Conservation (phyloP, 2,329 filamentous ascomycete genomes). For the Cercospora citrullina region DNA sequence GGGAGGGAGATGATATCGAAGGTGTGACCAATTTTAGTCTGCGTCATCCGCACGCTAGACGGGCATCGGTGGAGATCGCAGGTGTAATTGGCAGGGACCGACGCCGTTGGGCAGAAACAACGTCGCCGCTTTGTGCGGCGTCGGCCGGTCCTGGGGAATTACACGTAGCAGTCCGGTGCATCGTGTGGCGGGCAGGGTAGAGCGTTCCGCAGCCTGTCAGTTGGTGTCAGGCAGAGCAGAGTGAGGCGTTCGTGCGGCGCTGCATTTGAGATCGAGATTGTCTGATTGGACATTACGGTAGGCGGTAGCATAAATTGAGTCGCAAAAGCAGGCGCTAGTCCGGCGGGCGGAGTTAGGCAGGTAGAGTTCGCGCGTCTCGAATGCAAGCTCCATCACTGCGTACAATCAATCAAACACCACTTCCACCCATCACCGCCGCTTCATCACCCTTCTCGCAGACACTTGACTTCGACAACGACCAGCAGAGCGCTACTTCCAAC, state of each 20-base stretch:
- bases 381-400: slow-evolving; percentile 12
- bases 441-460: neutral
- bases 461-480: neutral
- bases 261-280: neutral
- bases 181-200: neutral
- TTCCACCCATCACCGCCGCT: neutral
- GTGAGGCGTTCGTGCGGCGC: neutral
- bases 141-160: neutral
- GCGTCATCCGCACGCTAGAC: slow-evolving; percentile 15
- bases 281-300: neutral
- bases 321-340: neutral
- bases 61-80: neutral
- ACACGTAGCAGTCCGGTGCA: neutral
- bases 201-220: neutral
- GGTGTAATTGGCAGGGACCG: slow-evolving; percentile 8
- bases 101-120: slow-evolving; percentile 13
- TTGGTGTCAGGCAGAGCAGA: neutral
- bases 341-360: slow-evolving; percentile 14
- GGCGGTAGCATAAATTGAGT: neutral
- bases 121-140: slow-evolving; percentile 1
- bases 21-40: slow-evolving; percentile 18
- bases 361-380: slow-evolving; percentile 12
- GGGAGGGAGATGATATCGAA: neutral
- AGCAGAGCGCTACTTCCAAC: neutral
- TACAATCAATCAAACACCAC: neutral